Conservation (phyloP, 2,329 filamentous ascomycete genomes). For the Teratosphaeria gauchensis region DNA sequence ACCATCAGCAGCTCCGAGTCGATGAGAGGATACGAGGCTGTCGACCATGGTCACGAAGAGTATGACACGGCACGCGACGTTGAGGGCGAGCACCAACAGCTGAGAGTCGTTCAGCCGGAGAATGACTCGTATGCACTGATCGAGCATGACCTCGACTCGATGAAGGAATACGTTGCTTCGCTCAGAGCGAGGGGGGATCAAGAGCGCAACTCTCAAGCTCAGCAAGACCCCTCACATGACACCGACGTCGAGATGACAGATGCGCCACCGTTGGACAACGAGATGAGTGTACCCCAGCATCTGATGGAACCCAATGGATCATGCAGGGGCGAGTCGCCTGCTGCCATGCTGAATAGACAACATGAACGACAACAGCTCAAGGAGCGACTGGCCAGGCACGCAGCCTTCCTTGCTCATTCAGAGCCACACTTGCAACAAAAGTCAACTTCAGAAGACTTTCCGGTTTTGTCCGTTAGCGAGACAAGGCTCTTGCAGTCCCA, state of each 20-base stretch:
- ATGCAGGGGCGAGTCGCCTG: conserved; percentile 1
- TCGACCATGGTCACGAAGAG: not conserved
- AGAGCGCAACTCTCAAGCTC: not conserved
- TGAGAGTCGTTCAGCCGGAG: not conserved
- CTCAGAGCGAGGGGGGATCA: conserved; percentile 1
- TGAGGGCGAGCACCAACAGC: not conserved
- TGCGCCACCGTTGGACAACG: not conserved
- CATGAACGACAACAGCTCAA: conserved; percentile 7
- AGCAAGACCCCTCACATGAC: not conserved
- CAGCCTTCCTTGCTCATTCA: not conserved
- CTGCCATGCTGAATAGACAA: conserved; percentile 7
- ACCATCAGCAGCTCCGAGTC: not conserved
- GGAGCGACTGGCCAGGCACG: not conserved
- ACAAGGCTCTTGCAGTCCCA: not conserved
- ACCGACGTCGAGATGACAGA: not conserved
- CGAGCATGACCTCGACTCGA: conserved; percentile 13
- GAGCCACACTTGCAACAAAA: not conserved
- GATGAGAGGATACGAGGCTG: not conserved
- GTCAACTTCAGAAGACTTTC: conserved; percentile 12
- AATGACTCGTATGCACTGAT: conserved; percentile 11
- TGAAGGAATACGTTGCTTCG: conserved; percentile 12
- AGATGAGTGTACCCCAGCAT: not conserved
- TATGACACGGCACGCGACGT: not conserved
- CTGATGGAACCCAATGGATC: not conserved
- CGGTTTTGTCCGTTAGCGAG: not conserved